A percentile compares a stretch with the other conserved stretches of the same genome.
These are phyloP conservation scores for Phlyctochytrium arcticum DNA, from an alignment of 192 early-diverging fungal species.

Conservation along the genomic window DNA sequence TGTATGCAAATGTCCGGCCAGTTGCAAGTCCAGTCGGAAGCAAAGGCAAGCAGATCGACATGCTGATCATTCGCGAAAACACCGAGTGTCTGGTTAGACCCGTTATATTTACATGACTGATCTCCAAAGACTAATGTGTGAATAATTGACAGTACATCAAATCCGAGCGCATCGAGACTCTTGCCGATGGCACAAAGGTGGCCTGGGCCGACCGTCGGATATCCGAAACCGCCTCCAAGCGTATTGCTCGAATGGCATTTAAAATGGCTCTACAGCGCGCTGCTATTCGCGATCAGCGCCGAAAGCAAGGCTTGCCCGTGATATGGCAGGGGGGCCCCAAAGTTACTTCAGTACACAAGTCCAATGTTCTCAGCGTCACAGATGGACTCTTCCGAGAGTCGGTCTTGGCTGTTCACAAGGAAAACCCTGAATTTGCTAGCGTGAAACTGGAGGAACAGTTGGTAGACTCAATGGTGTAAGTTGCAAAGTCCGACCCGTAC, in stretches of 20 bases:
- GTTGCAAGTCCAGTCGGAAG: conserved; percentile 65
- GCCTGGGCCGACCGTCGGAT: conserved; percentile 90
- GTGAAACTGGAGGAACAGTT: conserved; percentile 93
- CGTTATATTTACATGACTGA: no score
- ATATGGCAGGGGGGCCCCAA: conserved; percentile 25
- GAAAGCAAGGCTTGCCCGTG: neutral
- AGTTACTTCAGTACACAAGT: conserved; percentile 97
- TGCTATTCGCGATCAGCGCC: neutral
- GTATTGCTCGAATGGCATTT: conserved; percentile 89
- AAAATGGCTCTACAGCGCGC: conserved; percentile 80
- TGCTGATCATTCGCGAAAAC: conserved; percentile 97
- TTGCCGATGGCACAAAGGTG: conserved; percentile 58
- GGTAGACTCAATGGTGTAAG: conserved; percentile 97
- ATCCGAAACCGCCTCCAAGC: conserved; percentile 79
- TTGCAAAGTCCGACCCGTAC: conserved; percentile 13
- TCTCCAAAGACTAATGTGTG: no score
- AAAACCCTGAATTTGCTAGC: conserved; percentile 52
- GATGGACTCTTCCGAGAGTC: conserved; percentile 98
- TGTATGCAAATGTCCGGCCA: conserved; percentile 97
- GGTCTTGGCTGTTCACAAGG: conserved; percentile 57
- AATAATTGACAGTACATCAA: conserved; percentile 72
- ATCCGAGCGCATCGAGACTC: conserved; percentile 63
- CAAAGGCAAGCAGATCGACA: conserved; percentile 74
- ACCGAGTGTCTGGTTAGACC: conserved; percentile 92
- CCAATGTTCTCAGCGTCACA: conserved; percentile 88